Evolutionary conservation across 2,329 filamentous ascomycete genomes (phyloP), one percentile per base, ranked within the genome.

Genomic region (Simplicillium aogashimaense): DNA sequence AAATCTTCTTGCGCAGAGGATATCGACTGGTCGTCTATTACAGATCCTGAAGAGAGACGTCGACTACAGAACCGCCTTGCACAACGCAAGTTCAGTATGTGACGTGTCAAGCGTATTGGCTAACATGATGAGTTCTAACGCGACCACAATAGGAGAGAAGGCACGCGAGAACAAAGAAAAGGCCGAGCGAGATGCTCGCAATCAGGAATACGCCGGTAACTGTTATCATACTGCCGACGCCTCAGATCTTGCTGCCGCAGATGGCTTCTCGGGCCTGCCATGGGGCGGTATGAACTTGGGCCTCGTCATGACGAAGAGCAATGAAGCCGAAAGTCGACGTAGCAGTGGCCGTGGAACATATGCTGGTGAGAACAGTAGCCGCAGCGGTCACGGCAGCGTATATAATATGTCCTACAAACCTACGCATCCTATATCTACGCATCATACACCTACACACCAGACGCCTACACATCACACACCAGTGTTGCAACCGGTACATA

Each of bases 1-100:
- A 25, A 25, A 9, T 9, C 20, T 25, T 9, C 9, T 25, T 25
- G 6, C 20, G 9, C 20, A 25, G 20, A 69, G 47, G 64, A 64
- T 3, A 71, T 83, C 46, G 76, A 86, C 60, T 88, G 83, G 83
- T 69, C 74, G 20, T 72, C 80, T 1, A 70, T 87, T 34, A 74
- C 73, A 7, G 81, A 87, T 49, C 80, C 81, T 0, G 78, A 78
- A 44, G 80, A 86, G 61, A 71, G 83, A 53, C 69, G 83, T 46
- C 78, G 81, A 44, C 82, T 87, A 38, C 83, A 88, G 56, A 88
- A 88, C 55, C 74, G 81, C 40, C 74, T 86, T 45, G 83, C 83
- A 2, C 83, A 87, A 53, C 71, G 83, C 48, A 86, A 86, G 51
- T 87, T 86, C 50, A 72, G 83, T 87, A 70, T 53, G 80, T 51